A percentile compares a stretch with the other conserved stretches of the same genome.
Evolutionary conservation across 106 monocot genomes (phyloP).

Genomic region (Allium sativum): DNA sequence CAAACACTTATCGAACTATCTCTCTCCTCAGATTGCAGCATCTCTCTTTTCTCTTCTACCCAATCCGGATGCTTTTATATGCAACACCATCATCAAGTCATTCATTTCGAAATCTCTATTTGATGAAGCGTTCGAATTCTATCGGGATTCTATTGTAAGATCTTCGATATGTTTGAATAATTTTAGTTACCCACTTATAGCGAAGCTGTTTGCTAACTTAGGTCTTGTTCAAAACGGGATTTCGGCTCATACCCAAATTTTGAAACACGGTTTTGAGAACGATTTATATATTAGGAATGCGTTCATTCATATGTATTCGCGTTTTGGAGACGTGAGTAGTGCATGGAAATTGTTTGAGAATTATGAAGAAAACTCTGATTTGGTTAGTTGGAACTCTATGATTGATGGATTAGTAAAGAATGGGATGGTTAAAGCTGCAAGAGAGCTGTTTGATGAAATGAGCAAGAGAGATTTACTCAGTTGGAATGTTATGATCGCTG

Average conservation of each 20-base stretch:
- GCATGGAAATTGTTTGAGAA: slow-evolving; percentile 19
- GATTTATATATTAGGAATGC: slow-evolving; percentile 44
- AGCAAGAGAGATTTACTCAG: slow-evolving; percentile 30
- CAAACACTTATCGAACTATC: slow-evolving; percentile 21
- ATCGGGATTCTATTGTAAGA: slow-evolving; percentile 6
- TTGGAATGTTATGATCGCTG: slow-evolving; percentile 50
- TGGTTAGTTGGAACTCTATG: slow-evolving; percentile 51
- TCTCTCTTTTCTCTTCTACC: slow-evolving; percentile 30
- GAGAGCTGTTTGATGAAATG: slow-evolving; percentile 47
- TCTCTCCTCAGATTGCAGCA: slow-evolving; percentile 15
- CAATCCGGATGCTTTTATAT: slow-evolving; percentile 33
- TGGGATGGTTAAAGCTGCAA: slow-evolving; percentile 19
- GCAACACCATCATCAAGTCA: slow-evolving; percentile 32
- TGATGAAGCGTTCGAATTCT: slow-evolving; percentile 18
- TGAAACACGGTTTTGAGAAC: slow-evolving; percentile 21
- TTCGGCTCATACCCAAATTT: slow-evolving; percentile 15
- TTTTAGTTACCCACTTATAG: slow-evolving; percentile 47
- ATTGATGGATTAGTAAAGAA: slow-evolving; percentile 39
- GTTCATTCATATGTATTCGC: slow-evolving; percentile 46
- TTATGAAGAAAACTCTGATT: slow-evolving; percentile 3
- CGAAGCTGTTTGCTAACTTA: slow-evolving; percentile 28
- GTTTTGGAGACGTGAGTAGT: slow-evolving; percentile 16
- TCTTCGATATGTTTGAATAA: slow-evolving; percentile 23
- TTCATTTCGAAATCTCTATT: slow-evolving; percentile 6
- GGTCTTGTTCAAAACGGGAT: slow-evolving; percentile 9